phyloP scores from a whole-genome alignment of 2,329 filamentous ascomycete genomes.

The Fusarium sp. region DNA sequence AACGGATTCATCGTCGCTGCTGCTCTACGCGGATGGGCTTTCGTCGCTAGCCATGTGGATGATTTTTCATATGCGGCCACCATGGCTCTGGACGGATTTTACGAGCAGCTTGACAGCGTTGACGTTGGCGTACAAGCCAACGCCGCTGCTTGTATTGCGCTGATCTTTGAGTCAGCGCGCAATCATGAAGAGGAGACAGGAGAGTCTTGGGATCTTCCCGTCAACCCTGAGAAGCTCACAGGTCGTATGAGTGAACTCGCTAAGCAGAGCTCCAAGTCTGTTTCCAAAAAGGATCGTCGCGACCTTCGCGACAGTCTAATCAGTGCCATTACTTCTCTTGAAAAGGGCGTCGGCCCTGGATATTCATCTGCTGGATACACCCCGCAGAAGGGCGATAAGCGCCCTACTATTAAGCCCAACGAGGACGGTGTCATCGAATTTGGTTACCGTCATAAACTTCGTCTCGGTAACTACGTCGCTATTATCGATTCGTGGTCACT shows the following conservation, averaged over 20 bases:
- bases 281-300: slow-evolving; percentile 65
- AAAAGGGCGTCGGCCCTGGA: slow-evolving; percentile 67
- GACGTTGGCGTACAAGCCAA: slow-evolving; percentile 82
- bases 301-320: slow-evolving; percentile 64
- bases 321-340: slow-evolving; percentile 69
- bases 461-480: slow-evolving; percentile 62
- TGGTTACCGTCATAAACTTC: slow-evolving; percentile 68
- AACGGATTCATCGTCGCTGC: slow-evolving; percentile 79
- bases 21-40: slow-evolving; percentile 83
- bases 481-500: slow-evolving; percentile 68
- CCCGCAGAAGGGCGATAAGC: slow-evolving; percentile 61
- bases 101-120: slow-evolving; percentile 86
- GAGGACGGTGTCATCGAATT: slow-evolving; percentile 64
- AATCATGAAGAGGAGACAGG: slow-evolving; percentile 65
- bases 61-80: slow-evolving; percentile 81
- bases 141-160: slow-evolving; percentile 84
- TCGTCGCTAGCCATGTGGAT: slow-evolving; percentile 83
- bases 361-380: slow-evolving; percentile 65
- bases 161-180: slow-evolving; percentile 81
- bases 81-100: slow-evolving; percentile 82
- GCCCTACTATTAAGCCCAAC: slow-evolving; percentile 58
- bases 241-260: slow-evolving; percentile 65
- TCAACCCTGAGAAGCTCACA: slow-evolving; percentile 65
- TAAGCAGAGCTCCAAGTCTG: slow-evolving; percentile 63
- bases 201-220: slow-evolving; percentile 65